These are phyloP conservation scores for Trichophyton verrucosum DNA, from an alignment of 2,329 filamentous ascomycete species.

Conservation along the genomic window DNA sequence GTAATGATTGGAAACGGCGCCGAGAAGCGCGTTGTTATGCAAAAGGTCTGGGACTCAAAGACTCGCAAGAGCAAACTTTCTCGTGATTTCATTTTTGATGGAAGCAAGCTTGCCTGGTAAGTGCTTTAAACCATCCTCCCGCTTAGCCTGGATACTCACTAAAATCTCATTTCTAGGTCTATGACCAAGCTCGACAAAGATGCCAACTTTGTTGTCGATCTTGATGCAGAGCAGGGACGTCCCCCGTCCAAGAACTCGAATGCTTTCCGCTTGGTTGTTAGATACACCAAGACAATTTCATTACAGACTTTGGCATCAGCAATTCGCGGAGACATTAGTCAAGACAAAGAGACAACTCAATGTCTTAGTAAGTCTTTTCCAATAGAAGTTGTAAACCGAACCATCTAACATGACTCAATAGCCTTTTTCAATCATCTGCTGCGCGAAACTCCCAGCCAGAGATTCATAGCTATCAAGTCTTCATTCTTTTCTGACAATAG, in stretches of 20 bases:
- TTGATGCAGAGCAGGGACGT: slow-evolving; percentile 54
- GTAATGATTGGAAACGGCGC: slow-evolving; percentile 51
- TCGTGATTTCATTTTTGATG: slow-evolving; percentile 62
- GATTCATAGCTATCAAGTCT: slow-evolving; percentile 61
- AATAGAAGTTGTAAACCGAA: not conserved
- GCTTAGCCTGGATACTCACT: slow-evolving; percentile 6
- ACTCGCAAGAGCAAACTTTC: slow-evolving; percentile 45
- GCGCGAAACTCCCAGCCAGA: slow-evolving; percentile 60
- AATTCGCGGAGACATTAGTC: slow-evolving; percentile 46
- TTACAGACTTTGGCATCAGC: slow-evolving; percentile 56
- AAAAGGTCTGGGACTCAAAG: slow-evolving; percentile 62
- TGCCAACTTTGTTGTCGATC: slow-evolving; percentile 51
- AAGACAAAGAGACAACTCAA: slow-evolving; percentile 58
- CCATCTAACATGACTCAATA: slow-evolving; percentile 18
- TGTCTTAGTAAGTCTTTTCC: slow-evolving; percentile 50
- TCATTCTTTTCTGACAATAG: slow-evolving; percentile 59
- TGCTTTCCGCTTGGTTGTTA: slow-evolving; percentile 50
- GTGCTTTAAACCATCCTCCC: slow-evolving; percentile 12
- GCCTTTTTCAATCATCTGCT: slow-evolving; percentile 82
- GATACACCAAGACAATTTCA: slow-evolving; percentile 54
- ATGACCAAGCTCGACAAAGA: slow-evolving; percentile 30
- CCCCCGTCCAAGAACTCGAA: slow-evolving; percentile 32
- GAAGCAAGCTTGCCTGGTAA: slow-evolving; percentile 75
- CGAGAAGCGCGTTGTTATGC: slow-evolving; percentile 55
- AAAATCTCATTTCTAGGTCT: slow-evolving; percentile 23